Conservation (phyloP, 441 rosid genomes). For the Gossypium schwendimanii region DNA sequence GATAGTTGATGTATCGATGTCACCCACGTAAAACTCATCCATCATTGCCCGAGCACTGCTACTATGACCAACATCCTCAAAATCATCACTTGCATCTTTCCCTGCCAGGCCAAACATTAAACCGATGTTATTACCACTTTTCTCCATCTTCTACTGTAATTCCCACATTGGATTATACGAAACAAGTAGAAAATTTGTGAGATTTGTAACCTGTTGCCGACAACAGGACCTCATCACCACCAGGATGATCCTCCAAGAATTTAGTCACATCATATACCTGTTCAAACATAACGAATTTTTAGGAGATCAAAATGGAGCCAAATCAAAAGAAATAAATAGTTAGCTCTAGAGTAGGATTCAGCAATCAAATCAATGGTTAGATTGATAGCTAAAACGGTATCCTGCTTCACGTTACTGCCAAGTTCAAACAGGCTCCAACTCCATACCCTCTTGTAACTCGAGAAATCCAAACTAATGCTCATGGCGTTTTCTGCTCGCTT, state of each 20-base stretch:
- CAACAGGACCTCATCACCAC: constrained; percentile 90
- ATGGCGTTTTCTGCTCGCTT: neutral
- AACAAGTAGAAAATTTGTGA: neutral
- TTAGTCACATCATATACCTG: constrained; percentile 90
- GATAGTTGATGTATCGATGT: constrained; percentile 55
- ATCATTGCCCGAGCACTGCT: constrained; percentile 72
- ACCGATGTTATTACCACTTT: neutral
- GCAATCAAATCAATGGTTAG: neutral
- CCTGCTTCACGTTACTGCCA: neutral
- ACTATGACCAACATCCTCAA: constrained; percentile 92
- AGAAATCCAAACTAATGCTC: neutral
- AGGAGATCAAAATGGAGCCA: neutral
- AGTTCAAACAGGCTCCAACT: neutral
- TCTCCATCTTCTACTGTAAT: neutral
- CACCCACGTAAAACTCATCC: constrained; percentile 69
- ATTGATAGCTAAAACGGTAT: neutral
- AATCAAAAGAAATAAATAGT: neutral
- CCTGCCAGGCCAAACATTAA: constrained; percentile 32
- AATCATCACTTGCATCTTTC: constrained; percentile 88
- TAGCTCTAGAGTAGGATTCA: neutral
- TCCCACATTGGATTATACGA: neutral
- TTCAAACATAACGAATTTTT: constrained; percentile 8
- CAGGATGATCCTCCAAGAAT: constrained; percentile 95
- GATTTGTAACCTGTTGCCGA: constrained; percentile 56
- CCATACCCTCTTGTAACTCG: neutral